Evolutionary conservation across 331 rosid species (phyloP).

Genomic region (Stylosanthes scabra): DNA sequence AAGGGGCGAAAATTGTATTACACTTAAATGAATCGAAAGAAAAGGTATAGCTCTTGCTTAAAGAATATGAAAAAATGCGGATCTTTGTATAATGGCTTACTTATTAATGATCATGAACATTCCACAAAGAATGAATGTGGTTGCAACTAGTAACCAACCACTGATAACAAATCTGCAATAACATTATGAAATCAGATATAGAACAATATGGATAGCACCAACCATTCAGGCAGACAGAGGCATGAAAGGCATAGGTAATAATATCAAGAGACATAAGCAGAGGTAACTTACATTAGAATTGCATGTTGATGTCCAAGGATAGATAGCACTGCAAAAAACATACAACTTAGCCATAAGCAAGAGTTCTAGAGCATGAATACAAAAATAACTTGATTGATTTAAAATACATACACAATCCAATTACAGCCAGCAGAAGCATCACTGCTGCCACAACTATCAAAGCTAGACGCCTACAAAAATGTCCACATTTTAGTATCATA

Average conservation of each 20-base stretch:
- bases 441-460: conserved; percentile 79
- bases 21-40: conserved; percentile 2
- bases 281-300: conserved; percentile 74
- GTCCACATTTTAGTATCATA: conserved; percentile 45
- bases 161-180: conserved; percentile 84
- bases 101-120: conserved; percentile 84
- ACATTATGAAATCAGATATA: conserved; percentile 41
- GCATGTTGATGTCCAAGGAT: conserved; percentile 89
- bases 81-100: conserved; percentile 54
- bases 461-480: conserved; percentile 64
- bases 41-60: conserved; percentile 6
- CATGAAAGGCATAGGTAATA: conserved; percentile 29
- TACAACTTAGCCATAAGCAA: conserved; percentile 30
- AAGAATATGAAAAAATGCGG: background rate
- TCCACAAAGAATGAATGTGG: conserved; percentile 92
- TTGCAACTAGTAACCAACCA: conserved; percentile 94
- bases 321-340: conserved; percentile 70
- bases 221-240: background rate
- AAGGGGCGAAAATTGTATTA: conserved; percentile 28
- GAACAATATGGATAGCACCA: conserved; percentile 11
- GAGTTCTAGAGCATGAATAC: background rate
- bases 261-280: conserved; percentile 19
- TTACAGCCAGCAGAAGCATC: conserved; percentile 83
- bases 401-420: conserved; percentile 75
- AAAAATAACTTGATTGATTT: conserved; percentile 19